Evolutionary conservation across 2,329 filamentous ascomycete genomes (phyloP), one percentile per base, ranked within the genome.

Genomic region (Magnaporthales sp.): DNA sequence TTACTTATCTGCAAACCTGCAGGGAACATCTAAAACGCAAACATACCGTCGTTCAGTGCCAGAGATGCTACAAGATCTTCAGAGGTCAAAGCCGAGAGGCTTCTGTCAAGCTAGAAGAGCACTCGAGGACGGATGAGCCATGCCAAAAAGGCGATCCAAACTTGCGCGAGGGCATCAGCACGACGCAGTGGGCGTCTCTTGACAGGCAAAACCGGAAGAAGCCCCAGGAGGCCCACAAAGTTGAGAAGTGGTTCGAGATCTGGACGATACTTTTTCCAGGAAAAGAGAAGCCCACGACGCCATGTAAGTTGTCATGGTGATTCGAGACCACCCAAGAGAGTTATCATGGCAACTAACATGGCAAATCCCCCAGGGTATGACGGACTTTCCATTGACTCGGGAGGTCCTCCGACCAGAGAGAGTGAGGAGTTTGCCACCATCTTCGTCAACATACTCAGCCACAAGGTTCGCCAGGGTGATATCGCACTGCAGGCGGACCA

Each of bases 221-320:
- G 67, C 73, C 71, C 56, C 72, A 73, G 60, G 72, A 74, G 51
- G 68, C 67, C 30, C 71, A 74, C 67, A 69, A 70, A 64, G 62
- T 74, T 7, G 73, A 73, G 62, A 73, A 72, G 56, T 74, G 73
- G 73, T 73, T 70, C 63, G 73, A 73, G 66, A 74, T 74, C 24
- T 74, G 73, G 73, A 67, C 67, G 3, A 69, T 73, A 9, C 66
- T 74, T 3, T 74, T 74, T 31, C 72, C 71, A 0, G 70, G 67
- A 3, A 67, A 65, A 1, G 24, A 56, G 3, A 62, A 66, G 27
- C 73, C 73, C 11, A 66, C 69, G 5, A 73, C 70, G 24, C 72
- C 73, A 9, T 71, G 73, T 73, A 67, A 69, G 72, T 67, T 13
- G 30, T 32, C 62, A 13, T 7, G n/a, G 27, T 9, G 13, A 15